Base-by-base conservation (phyloP, 176 grass and related monocot genomes). In the Puccinellia tenuiflora region DNA sequence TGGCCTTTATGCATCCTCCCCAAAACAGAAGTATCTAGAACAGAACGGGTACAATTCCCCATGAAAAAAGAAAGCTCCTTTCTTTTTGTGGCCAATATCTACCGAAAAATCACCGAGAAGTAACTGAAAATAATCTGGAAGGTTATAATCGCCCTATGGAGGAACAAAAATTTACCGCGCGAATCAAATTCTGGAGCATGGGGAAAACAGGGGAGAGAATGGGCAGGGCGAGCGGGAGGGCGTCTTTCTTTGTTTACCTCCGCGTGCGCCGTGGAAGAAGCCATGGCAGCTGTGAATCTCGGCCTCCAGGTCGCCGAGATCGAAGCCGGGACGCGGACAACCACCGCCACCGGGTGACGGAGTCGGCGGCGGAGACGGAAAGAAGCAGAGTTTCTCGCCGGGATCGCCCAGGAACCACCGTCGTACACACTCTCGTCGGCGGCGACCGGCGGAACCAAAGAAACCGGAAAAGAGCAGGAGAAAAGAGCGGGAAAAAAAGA, bases 191-290 rank as follows among this genome's bases (percentile, higher is more conserved):
- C 5, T 3, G 1, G 24, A 46, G 64, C 14, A 22, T 10, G 16
- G 6, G 0, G 66, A 14, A 37, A 60, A 72, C 5, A 8, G 5
- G 13, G 7, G 45, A 1, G 45, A 1, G 40, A 51, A 74, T 12
- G 25, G 16, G 71, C 45, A 4, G 34, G n/a, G 21, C 59, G 17
- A 9, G 38, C 1, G 1, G 9, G 13, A 21, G 30, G 74, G 42
- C 61, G 63, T 18, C 39, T 82, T 64, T 60, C 12, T 51, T 86
- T 65, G 20, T 29, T 73, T 73, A 88, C 90, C 90, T 88, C 63
- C 33, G 54, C 42, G n/a, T 12, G 82, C 63, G 59, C 81, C 71
- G 77, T 57, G 46, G 85, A 24, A 25, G 85, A 24, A 25, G 53
- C 77, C 81, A 87, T 76, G 61, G 0, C 50, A 33, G 84, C 0